Evolutionary conservation across 2,329 filamentous ascomycete genomes (phyloP).

Genomic region (Claviceps fusiformis): DNA sequence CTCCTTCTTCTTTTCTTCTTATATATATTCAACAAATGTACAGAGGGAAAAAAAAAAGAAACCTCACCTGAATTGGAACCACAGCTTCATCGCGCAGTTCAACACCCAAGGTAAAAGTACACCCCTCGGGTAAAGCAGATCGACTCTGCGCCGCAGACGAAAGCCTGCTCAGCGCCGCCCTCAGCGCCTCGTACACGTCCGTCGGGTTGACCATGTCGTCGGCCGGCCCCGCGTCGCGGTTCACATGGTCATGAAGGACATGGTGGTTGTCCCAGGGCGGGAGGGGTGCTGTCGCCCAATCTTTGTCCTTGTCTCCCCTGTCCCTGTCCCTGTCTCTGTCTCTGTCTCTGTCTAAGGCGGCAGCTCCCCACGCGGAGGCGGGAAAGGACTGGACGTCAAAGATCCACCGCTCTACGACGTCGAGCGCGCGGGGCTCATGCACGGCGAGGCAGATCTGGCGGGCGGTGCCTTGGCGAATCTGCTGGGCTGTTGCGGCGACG

Average conservation of each 20-base stretch:
- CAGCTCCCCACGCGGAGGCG: background rate
- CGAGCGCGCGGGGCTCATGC: conserved; percentile 23
- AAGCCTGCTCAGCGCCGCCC: conserved; percentile 51
- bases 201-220: conserved; percentile 30
- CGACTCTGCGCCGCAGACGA: conserved; percentile 46
- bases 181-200: conserved; percentile 59
- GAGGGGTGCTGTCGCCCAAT: background rate
- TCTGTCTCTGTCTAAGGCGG: too few species aligned
- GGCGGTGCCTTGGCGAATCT: conserved; percentile 47
- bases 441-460: conserved; percentile 35
- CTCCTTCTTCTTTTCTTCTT: background rate
- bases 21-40: background rate
- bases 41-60: too few species aligned
- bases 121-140: conserved; percentile 43
- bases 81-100: conserved; percentile 51
- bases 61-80: conserved; percentile 42
- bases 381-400: conserved; percentile 44
- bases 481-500: conserved; percentile 53
- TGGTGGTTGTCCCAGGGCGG: background rate
- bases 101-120: conserved; percentile 64
- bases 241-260: conserved; percentile 1
- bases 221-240: conserved; percentile 16
- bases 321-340: background rate
- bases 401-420: conserved; percentile 47
- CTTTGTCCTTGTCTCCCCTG: background rate